Conservation (phyloP, 2,329 filamentous ascomycete species). For the Ophiocordyceps robertsii region DNA sequence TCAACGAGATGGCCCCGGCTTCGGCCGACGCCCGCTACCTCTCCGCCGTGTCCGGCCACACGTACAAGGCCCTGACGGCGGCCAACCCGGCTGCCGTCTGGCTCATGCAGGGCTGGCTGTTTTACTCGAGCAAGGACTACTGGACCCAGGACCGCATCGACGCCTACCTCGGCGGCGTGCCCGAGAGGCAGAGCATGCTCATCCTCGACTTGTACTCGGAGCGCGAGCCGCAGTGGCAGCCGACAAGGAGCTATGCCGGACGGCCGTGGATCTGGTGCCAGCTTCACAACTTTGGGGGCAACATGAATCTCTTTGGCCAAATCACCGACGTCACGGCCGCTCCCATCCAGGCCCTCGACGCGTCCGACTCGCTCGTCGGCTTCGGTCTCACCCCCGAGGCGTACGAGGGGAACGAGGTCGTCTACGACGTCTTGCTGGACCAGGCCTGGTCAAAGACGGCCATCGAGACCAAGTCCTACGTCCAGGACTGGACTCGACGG, state of each 20-base stretch:
- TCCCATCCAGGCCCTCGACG: constrained; percentile 26
- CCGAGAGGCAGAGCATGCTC: constrained; percentile 29
- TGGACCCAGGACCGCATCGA: constrained; percentile 31
- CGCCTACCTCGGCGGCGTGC: constrained; percentile 33
- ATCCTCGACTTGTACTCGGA: constrained; percentile 38
- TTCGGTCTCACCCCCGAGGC: constrained; percentile 35
- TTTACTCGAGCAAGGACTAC: constrained; percentile 26
- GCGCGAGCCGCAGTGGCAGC: constrained; percentile 33
- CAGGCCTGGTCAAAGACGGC: constrained; percentile 32
- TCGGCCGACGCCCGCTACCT: constrained; percentile 30
- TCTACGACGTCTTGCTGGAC: constrained; percentile 35
- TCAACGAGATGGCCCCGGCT: constrained; percentile 35
- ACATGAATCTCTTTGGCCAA: constrained; percentile 35
- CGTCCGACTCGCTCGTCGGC: constrained; percentile 28
- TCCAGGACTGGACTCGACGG: constrained; percentile 27
- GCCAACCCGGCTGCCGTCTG: constrained; percentile 34
- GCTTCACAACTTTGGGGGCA: constrained; percentile 35
- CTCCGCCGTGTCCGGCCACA: constrained; percentile 14
- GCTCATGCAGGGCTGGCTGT: constrained; percentile 40
- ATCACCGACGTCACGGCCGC: constrained; percentile 32
- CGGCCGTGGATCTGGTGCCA: constrained; percentile 42
- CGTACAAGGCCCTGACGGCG: constrained; percentile 31
- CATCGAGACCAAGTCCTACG: constrained; percentile 30
- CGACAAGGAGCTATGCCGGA: constrained; percentile 33
- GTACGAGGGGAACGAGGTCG: constrained; percentile 38